phyloP scores from a whole-genome alignment of 2,329 filamentous ascomycete species.

The Fusarium phyllophilum region DNA sequence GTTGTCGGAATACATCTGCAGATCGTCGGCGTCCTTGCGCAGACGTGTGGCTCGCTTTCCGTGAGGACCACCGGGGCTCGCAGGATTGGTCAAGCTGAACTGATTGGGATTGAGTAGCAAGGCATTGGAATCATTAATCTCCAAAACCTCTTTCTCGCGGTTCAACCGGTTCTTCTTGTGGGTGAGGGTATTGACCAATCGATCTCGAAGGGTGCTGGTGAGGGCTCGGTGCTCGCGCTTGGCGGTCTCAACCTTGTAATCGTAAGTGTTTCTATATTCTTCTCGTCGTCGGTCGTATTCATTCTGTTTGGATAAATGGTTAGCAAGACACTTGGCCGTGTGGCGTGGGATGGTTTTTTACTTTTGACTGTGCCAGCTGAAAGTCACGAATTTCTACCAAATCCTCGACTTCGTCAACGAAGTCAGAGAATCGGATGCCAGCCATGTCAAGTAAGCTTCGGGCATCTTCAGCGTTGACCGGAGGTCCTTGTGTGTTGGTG shows the following conservation, averaged over 20 bases:
- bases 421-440: conserved; percentile 85
- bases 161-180: conserved; percentile 72
- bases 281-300: conserved; percentile 71
- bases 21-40: conserved; percentile 69
- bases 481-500: conserved; percentile 56
- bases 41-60: conserved; percentile 71
- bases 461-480: conserved; percentile 54
- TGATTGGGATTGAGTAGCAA: conserved; percentile 74
- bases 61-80: conserved; percentile 71
- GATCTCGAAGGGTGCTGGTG: conserved; percentile 69
- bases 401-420: conserved; percentile 87
- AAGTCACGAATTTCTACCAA: conserved; percentile 88
- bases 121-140: conserved; percentile 73
- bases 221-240: conserved; percentile 69
- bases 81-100: conserved; percentile 72
- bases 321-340: conserved; percentile 21
- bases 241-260: conserved; percentile 71
- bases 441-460: conserved; percentile 76
- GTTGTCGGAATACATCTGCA: conserved; percentile 63
- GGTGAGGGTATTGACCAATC: conserved; percentile 72
- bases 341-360: conserved; percentile 56
- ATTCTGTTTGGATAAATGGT: conserved; percentile 54
- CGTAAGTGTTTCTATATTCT: conserved; percentile 68
- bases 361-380: conserved; percentile 82
- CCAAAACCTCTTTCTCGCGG: conserved; percentile 74